Conservation (phyloP, 2,329 filamentous ascomycete genomes). For the Zasmidium angulare region DNA sequence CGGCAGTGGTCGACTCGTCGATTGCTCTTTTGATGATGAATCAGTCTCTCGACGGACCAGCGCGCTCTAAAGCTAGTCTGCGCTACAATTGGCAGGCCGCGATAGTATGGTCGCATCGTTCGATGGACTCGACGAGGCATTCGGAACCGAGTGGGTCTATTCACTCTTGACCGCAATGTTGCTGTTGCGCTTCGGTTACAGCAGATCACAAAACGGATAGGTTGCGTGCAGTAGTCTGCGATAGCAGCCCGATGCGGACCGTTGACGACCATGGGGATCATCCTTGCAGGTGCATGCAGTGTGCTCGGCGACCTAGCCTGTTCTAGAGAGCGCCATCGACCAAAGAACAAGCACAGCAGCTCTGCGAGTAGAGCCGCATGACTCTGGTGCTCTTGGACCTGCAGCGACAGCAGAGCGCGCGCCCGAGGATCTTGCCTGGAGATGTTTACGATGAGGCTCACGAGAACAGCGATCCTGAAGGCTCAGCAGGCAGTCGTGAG, state of each 20-base stretch:
- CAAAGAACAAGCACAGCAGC: neutral
- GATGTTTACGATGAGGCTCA: neutral
- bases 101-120: neutral
- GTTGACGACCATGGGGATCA: constrained; percentile 23
- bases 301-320: constrained; percentile 10
- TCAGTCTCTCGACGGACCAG: constrained; percentile 15
- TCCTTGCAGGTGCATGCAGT: constrained; percentile 18
- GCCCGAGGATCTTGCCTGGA: neutral
- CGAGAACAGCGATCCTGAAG: neutral
- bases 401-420: neutral
- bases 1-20: constrained; percentile 11
- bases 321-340: constrained; percentile 1
- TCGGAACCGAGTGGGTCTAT: constrained; percentile 14
- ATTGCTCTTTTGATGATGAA: constrained; percentile 15
- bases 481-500: neutral
- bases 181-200: constrained; percentile 20
- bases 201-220: constrained; percentile 21
- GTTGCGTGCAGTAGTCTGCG: constrained; percentile 26
- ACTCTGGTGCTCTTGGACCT: neutral
- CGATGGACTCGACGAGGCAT: constrained; percentile 10
- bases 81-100: constrained; percentile 11
- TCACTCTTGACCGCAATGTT: constrained; percentile 21
- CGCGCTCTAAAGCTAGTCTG: constrained; percentile 5
- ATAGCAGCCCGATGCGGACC: constrained; percentile 24
- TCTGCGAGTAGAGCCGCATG: constrained; percentile 13